A percentile compares a stretch with the other conserved stretches of the same genome.
These are phyloP conservation scores for Cucumis melo DNA, from an alignment of 306 rosid species.

Conservation along the genomic window DNA sequence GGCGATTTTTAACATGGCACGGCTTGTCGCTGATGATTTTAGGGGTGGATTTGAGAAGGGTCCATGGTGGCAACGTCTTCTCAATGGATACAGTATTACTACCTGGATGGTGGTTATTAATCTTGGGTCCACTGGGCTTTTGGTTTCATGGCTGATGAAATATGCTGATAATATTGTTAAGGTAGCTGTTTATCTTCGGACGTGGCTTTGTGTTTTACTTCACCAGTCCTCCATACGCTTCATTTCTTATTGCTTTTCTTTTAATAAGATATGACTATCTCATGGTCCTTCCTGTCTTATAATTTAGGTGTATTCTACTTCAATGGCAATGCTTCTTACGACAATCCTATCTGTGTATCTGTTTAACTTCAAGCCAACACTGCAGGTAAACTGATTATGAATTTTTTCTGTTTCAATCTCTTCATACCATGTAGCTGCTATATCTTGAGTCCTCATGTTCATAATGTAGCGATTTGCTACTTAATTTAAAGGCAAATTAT, in stretches of 20 bases:
- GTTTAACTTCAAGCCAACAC: constrained; percentile 70
- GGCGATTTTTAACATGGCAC: constrained; percentile 73
- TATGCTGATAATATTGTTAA: constrained; percentile 95
- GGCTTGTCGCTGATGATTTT: constrained; percentile 72
- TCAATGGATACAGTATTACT: constrained; percentile 66
- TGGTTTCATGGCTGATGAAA: constrained; percentile 95
- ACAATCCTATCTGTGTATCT: constrained; percentile 62
- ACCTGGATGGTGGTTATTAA: constrained; percentile 90
- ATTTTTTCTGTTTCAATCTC: not conserved
- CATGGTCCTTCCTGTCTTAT: not conserved
- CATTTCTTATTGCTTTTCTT: not conserved
- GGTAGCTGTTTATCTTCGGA: constrained; percentile 20
- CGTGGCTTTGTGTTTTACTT: not conserved
- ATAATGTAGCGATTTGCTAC: not conserved
- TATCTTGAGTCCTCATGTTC: not conserved
- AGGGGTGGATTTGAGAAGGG: constrained; percentile 85
- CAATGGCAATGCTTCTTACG: constrained; percentile 96
- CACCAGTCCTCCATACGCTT: not conserved
- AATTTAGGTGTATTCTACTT: constrained; percentile 70
- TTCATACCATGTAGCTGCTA: not conserved
- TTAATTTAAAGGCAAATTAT: not conserved
- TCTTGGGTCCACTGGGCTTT: constrained; percentile 91
- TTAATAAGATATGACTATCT: not conserved
- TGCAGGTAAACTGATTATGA: constrained; percentile 42
- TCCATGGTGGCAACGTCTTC: constrained; percentile 91